Conservation (phyloP, 768 basidiomycete species). For the Russula virescens region DNA sequence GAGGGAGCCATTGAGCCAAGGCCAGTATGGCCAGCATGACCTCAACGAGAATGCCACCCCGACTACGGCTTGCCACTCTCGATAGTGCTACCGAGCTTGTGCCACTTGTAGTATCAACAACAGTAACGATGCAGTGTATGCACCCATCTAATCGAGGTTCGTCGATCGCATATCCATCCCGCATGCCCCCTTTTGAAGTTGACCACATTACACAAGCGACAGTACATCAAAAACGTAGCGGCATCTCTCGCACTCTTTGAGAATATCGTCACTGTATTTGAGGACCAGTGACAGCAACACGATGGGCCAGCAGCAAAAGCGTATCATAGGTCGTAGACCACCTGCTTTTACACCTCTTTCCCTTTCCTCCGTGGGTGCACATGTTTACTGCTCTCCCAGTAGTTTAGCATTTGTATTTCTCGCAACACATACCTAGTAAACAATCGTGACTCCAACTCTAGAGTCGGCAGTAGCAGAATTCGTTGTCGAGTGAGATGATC, state of each 20-base stretch:
- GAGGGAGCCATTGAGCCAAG: no score
- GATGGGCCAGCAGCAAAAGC: neutral
- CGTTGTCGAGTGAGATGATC: no score
- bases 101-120: no score
- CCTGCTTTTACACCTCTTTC: neutral
- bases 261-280: neutral
- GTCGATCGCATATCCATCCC: neutral
- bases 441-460: neutral
- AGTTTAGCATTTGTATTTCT: neutral
- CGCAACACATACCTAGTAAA: neutral
- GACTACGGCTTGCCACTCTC: slow-evolving; percentile 43
- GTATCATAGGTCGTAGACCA: neutral
- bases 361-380: neutral
- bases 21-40: slow-evolving; percentile 58
- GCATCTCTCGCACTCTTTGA: slow-evolving; percentile 4
- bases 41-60: slow-evolving; percentile 60
- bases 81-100: neutral
- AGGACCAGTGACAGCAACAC: neutral
- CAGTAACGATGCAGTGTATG: slow-evolving; percentile 5
- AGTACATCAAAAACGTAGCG: slow-evolving; percentile 7
- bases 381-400: neutral
- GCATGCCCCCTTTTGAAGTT: neutral
- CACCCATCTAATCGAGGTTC: slow-evolving; percentile 14
- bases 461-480: no score
- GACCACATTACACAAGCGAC: neutral